A percentile compares a stretch with the other conserved stretches of the same genome.
phyloP scores from a whole-genome alignment of 345 rosid genomes.

The Eucalyptus viminalis region DNA sequence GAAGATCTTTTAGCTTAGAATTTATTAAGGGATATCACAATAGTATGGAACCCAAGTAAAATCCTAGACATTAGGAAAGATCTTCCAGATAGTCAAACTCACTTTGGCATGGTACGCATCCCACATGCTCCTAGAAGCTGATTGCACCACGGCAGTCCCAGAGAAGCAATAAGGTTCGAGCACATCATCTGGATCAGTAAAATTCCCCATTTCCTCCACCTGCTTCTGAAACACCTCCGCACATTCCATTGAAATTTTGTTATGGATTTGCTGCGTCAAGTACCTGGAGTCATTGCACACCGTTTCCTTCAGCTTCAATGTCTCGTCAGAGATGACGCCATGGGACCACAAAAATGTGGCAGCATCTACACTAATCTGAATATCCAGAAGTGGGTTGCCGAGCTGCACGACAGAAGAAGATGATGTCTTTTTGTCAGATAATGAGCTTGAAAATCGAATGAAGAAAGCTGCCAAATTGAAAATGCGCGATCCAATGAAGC shows the following conservation, averaged over 20 bases:
- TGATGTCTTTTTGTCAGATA: not conserved
- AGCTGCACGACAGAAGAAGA: slow-evolving; percentile 1
- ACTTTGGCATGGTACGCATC: not conserved
- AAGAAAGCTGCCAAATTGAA: not conserved
- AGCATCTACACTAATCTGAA: slow-evolving; percentile 3
- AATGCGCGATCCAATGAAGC: not conserved
- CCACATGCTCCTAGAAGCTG: not conserved
- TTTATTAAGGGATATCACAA: not conserved
- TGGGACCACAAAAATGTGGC: slow-evolving; percentile 26
- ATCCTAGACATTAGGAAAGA: not conserved
- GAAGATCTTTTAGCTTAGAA: no score
- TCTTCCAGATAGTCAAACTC: not conserved
- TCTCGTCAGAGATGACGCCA: slow-evolving; percentile 24
- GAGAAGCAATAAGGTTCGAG: not conserved
- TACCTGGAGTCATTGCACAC: slow-evolving; percentile 17
- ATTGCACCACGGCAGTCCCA: not conserved
- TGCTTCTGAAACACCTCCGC: not conserved
- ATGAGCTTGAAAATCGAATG: not conserved
- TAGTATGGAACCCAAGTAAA: not conserved
- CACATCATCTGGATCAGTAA: not conserved
- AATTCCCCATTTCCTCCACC: not conserved
- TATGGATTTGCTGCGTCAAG: not conserved
- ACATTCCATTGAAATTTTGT: not conserved
- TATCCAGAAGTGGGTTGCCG: slow-evolving; percentile 27
- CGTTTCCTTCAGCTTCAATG: slow-evolving; percentile 6